Evolutionary conservation across 805 yeast species (phyloP).

Genomic region (Sugiyamaella qingdaonensis): DNA sequence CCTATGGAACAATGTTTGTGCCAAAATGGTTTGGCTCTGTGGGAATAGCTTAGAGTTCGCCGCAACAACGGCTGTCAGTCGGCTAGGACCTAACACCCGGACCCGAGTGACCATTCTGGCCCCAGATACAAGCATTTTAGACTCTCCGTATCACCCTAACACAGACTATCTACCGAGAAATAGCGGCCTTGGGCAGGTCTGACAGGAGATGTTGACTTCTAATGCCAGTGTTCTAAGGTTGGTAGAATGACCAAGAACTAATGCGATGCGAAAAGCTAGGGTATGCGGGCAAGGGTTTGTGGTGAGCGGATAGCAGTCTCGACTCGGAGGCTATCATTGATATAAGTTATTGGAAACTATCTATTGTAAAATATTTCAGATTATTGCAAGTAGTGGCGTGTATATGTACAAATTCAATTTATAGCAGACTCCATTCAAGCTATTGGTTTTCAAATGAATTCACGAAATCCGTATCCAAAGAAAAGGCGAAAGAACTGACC

Average conservation of each 20-base stretch:
- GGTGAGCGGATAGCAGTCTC: no score
- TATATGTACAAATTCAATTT: not conserved
- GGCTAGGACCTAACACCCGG: not conserved
- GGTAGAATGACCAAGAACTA: no score
- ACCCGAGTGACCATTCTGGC: not conserved
- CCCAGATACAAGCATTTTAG: not conserved
- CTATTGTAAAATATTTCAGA: no score
- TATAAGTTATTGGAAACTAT: not conserved
- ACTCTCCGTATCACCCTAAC: not conserved
- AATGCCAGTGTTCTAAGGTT: no score
- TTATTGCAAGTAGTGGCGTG: not conserved
- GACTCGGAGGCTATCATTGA: no score
- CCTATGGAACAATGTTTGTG: not conserved
- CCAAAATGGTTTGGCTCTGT: no score
- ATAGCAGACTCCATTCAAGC: not conserved
- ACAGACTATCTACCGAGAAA: not conserved
- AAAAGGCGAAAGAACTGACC: conserved; percentile 2
- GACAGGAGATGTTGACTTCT: no score
- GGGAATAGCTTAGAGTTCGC: not conserved
- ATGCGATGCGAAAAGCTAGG: no score
- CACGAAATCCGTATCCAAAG: not conserved
- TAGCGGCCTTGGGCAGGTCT: no score
- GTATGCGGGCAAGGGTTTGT: no score
- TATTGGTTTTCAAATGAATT: not conserved
- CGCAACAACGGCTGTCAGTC: not conserved